Evolutionary conservation across 306 rosid species (phyloP).

Genomic region (Alnus glutinosa): DNA sequence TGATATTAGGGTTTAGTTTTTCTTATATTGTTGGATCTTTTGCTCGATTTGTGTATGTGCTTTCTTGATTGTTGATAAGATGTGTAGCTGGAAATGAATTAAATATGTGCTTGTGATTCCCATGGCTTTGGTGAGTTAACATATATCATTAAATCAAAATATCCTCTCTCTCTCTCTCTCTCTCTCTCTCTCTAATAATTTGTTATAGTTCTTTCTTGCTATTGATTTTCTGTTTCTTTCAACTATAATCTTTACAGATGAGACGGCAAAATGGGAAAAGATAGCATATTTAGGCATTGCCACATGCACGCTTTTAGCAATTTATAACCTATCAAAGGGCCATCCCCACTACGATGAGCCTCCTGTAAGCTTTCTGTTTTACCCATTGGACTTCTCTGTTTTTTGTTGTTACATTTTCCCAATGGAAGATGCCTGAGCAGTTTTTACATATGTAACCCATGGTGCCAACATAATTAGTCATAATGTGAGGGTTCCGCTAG

Average conservation of each 20-base stretch:
- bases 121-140: not conserved
- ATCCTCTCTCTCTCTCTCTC: no score
- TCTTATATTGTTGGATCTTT: not conserved
- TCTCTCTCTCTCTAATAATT: not conserved
- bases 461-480: not conserved
- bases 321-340: conserved; percentile 69
- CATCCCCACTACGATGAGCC: conserved; percentile 75
- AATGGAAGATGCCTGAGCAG: not conserved
- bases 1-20: not conserved
- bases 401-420: not conserved
- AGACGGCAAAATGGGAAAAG: conserved; percentile 97
- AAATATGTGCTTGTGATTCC: not conserved
- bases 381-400: conserved; percentile 4
- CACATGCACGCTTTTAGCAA: conserved; percentile 55
- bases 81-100: not conserved
- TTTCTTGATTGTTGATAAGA: not conserved
- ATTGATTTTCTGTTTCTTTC: conserved; percentile 3
- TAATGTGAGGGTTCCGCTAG: not conserved
- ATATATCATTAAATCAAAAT: not conserved
- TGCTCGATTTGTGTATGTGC: not conserved
- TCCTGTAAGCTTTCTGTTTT: conserved; percentile 64
- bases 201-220: not conserved
- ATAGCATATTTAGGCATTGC: conserved; percentile 82
- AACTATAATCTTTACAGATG: conserved; percentile 44
- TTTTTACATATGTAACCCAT: not conserved